Base-by-base conservation (phyloP, 2,329 filamentous ascomycete species). In the Aspergillus hiratsukae region DNA sequence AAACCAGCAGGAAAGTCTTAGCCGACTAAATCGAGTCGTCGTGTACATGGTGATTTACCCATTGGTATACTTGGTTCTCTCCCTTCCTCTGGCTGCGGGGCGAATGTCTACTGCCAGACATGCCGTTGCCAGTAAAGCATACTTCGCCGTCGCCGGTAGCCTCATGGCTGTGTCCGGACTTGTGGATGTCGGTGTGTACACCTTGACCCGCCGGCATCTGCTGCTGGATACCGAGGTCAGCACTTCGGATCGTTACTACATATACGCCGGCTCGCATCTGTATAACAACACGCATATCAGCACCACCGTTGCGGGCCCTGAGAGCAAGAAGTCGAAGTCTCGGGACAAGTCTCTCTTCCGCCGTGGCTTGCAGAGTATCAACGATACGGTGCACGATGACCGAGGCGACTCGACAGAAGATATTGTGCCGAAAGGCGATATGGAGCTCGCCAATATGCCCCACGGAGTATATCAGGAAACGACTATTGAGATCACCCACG, bases 181-280 rank as follows among this genome's bases (percentile, higher is more conserved):
- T 72, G 76, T 84, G 17, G 82, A 85, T 66, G 81, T 82, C n/a
- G 63, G 80, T 0, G 75, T 85, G 5, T 85, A 84, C 70, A 81
- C 81, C 0, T 63, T 83, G 19, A 85, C 83, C 0, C 76, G 83
- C 17, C 78, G 78, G 49, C 79, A 81, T 48, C 74, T 84, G 62
- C 74, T 85, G 17, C 72, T 80, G 61, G 77, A 79, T 56, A 76
- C 79, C 57, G 78, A 80, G 49, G 70, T 68, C 53, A 69, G 65
- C 48, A 59, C 61, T 1, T 66, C 60, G 31, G 63, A 66, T 27
- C 60, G 56, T 27, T 60, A 57, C 48, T 69, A 67, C 48, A 63
- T 70, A 4, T 63, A 74, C 67, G 63, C 64, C 10, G 63, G 65
- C 45, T 66, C 67, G 19, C 61, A 67, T 41, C 51, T 53, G 9